Evolutionary conservation across 768 basidiomycete species (phyloP), one percentile per base, ranked within the genome.

Genomic region (Mycena galericulata): DNA sequence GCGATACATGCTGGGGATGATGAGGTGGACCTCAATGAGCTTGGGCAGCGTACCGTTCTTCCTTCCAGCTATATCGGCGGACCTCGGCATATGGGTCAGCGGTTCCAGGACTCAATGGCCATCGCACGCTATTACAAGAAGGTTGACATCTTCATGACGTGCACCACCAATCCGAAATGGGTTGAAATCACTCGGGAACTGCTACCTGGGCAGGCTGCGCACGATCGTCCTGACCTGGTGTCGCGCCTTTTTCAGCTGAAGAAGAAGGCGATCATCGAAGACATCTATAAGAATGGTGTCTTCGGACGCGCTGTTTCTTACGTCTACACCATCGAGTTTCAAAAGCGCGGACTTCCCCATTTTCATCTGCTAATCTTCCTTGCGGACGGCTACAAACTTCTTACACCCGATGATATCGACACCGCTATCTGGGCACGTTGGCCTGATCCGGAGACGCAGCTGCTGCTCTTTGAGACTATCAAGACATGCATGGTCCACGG

Each of bases 141-240:
- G 32, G 73, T 80, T 9, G 84, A 87, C 53, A 67, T 88, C 0
- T 88, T 88, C 47, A 60, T 89, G 0, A 89, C 86, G 0, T 81
- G 88, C 76, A 89, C 86, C 9, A 76, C 79, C 11, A 89, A 88
- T 77, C 84, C 85, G 1, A 50, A 73, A 0, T 89, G 88, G 88
- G 71, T 71, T 2, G 87, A 89, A 51, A 84, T 89, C 22, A 47
- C 62, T 0, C 40, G 74, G 0, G 79, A 80, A 54, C 78, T 89
- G 0, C 67, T 84, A 0, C 78, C 79, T 29, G 78, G 77, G 0
- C 84, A 87, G 53, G 76, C 74, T 0, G 64, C 82, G 12, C 70
- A 78, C 14, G 85, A 87, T 64, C 74, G 83, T 0, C 88, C 88
- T 30, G 87, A 89, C 58, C 65, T 89, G 50, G 80, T 88, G 0